Percentiles rank a stretch among this genome's conserved stretches.
These are phyloP conservation scores for Vitis riparia DNA, from an alignment of 164 flowering plant genomes.

Conservation along the genomic window DNA sequence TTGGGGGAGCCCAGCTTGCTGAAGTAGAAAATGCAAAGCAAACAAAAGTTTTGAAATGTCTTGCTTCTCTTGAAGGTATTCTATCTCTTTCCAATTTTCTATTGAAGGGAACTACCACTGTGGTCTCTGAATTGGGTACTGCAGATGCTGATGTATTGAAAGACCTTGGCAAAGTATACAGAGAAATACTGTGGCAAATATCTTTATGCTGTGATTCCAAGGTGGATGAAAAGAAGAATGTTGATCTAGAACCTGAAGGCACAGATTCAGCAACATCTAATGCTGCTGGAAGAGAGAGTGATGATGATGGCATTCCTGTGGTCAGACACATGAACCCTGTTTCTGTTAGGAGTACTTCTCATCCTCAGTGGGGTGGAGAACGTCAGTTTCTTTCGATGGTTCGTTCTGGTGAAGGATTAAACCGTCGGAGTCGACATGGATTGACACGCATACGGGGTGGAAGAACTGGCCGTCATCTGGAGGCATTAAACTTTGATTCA, in stretches of 20 bases:
- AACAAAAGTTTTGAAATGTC: constrained; percentile 49
- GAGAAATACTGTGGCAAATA: constrained; percentile 81
- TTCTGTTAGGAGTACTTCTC: constrained; percentile 54
- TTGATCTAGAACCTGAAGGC: constrained; percentile 52
- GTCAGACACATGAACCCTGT: constrained; percentile 70
- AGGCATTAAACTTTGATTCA: constrained; percentile 61
- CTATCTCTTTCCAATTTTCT: constrained; percentile 64
- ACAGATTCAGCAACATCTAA: constrained; percentile 44
- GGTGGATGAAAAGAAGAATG: constrained; percentile 61
- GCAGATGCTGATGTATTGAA: constrained; percentile 83
- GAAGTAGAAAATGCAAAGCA: constrained; percentile 48
- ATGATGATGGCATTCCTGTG: constrained; percentile 63
- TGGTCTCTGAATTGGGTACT: constrained; percentile 73
- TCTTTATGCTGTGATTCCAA: constrained; percentile 68
- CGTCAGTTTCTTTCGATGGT: constrained; percentile 65
- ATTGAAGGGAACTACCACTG: constrained; percentile 64
- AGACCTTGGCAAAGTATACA: constrained; percentile 69
- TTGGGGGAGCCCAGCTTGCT: constrained; percentile 57
- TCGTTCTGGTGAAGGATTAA: constrained; percentile 68
- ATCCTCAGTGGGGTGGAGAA: constrained; percentile 65
- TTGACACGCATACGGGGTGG: constrained; percentile 70
- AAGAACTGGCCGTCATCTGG: constrained; percentile 65
- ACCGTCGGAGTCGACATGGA: constrained; percentile 75
- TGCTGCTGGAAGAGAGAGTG: constrained; percentile 66
- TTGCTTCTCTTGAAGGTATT: constrained; percentile 76